Base-by-base conservation (phyloP, 306 rosid species). In the Begonia loranthoides region DNA sequence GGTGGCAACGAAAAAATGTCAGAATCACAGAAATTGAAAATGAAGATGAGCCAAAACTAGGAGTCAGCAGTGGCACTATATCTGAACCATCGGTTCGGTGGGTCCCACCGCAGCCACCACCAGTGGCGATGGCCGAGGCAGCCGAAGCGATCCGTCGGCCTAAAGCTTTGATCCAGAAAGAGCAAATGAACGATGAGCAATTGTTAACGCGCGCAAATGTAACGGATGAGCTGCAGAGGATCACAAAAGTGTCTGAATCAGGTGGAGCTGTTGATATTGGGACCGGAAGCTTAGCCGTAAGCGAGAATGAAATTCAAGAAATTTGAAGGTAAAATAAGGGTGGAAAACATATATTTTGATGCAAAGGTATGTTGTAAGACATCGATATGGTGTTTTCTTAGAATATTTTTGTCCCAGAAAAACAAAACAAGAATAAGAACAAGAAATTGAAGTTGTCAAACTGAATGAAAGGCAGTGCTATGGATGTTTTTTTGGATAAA, bases 91-190 rank as follows among this genome's bases (percentile, higher is more conserved):
- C 65, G 49, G 68, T 60, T 52, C 93, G 86, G 9, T 88, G 97
- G 97, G 95, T 79, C 62, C 96, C 94, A 56, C 96, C 96, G 52
- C 90, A 69, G 76, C 88, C 88, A 38, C 94, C 96, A 34, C 87
- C 94, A 0, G 71, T 87, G 44, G 84, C 68, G 15, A 83, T 87
- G 88, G 50, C 93, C 0, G 93, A 56, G 59, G 95, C 93, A 43
- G 97, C 95, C 14, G 95, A 84, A 71, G 95, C 93, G 17, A 88
- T 84, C 77, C 74, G 93, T 33, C 79, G 97, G 56, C 88, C 87
- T 13, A 88, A 88, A 66, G 60, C 73, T 12, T 45, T 21, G 1
- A 79, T 28, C 44, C 87, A 71, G 59, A 79, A 59, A 62, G 88
- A 88, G 53, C 77, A 40, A 45, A 50, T 36, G n/a, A 64, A 66